Evolutionary conservation across 2,329 filamentous ascomycete species (phyloP).

Genomic region (Cytospora piceicola): DNA sequence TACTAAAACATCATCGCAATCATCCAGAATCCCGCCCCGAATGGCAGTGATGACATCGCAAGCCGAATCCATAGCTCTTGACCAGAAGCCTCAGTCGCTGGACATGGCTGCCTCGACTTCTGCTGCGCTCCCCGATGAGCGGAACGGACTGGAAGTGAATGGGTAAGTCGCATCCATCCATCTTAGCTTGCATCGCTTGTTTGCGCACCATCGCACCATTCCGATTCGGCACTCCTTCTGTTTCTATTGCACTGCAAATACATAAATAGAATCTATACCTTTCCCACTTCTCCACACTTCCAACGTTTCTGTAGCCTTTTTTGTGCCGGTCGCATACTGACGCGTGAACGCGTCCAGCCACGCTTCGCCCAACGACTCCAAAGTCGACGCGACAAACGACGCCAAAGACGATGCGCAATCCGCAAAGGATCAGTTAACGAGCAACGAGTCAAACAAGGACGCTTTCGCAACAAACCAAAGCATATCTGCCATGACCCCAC

Average conservation of each 20-base stretch:
- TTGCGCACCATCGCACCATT: background rate
- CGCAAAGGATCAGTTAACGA: conserved; percentile 22
- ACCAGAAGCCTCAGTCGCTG: conserved; percentile 54
- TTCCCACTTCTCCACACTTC: background rate
- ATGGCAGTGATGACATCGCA: conserved; percentile 60
- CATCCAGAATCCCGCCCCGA: conserved; percentile 42
- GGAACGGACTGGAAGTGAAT: conserved; percentile 47
- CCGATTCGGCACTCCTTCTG: background rate
- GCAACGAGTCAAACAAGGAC: conserved; percentile 33
- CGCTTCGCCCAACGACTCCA: conserved; percentile 27
- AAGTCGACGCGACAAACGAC: conserved; percentile 25
- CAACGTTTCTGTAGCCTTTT: background rate
- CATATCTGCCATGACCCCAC: conserved; percentile 28
- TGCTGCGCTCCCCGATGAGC: conserved; percentile 46
- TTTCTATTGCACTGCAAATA: background rate
- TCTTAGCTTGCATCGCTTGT: background rate
- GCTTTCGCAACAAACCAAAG: conserved; percentile 38
- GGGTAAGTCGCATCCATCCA: conserved; percentile 55
- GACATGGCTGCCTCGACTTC: conserved; percentile 49
- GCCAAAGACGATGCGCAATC: conserved; percentile 13
- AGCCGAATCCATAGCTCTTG: conserved; percentile 46
- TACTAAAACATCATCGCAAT: conserved; percentile 30
- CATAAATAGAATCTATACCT: background rate
- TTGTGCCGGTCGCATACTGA: conserved; percentile 8
- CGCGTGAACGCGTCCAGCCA: conserved; percentile 30